Evolutionary conservation across 192 early-diverging fungal genomes (phyloP), one percentile per base, ranked within the genome.

Genomic region (Entophlyctis luteolus): DNA sequence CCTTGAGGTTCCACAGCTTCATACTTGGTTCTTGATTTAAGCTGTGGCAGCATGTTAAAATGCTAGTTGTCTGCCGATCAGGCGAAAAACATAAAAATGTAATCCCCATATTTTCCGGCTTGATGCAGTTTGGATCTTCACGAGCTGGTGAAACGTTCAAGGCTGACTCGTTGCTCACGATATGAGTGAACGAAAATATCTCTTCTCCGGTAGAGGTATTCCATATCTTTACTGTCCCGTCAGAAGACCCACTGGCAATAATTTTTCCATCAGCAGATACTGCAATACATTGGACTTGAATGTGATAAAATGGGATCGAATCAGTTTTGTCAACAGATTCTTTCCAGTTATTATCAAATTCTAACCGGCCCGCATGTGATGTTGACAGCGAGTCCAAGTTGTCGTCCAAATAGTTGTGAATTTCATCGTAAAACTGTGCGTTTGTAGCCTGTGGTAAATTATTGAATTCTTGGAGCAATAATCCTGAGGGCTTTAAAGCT

Each of bases 161-260:
- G 6, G 50, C 48, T 5, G 62, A 58, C 8, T 45, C 62, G 27
- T 67, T 67, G 12, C 20, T 47, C 10, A 46, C 39, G 2, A 57
- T 31, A 28, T 72, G 62, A 16, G 8, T 25, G 57, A 72, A 67
- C 32, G 34, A 34, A 4, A 33, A 22, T 4, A 72, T 22, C 36
- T 67, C 71, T 39, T 72, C 82, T 20, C 87, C 86, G 1, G 85
- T 77, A 1, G 70, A 67, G 65, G 90, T 79, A 63, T 95, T 89
- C 89, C 92, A 97, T 8, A 95, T 90, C 27, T 88, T 85, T 55
- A 99, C 89, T 2, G 84, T 86, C 25, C 89, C 85, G 75, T 95
- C 94, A 1, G 83, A 87, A 28, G 73, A 87, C 55, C 96, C 96
- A 52, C 89, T 89, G 1, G 88, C 94, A 37, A 98, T 75, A 27